Percentiles rank a stretch among this genome's conserved stretches.
Evolutionary conservation across 495 filamentous ascomycete genomes (phyloP).

Genomic region (Aspergillus indologenus): DNA sequence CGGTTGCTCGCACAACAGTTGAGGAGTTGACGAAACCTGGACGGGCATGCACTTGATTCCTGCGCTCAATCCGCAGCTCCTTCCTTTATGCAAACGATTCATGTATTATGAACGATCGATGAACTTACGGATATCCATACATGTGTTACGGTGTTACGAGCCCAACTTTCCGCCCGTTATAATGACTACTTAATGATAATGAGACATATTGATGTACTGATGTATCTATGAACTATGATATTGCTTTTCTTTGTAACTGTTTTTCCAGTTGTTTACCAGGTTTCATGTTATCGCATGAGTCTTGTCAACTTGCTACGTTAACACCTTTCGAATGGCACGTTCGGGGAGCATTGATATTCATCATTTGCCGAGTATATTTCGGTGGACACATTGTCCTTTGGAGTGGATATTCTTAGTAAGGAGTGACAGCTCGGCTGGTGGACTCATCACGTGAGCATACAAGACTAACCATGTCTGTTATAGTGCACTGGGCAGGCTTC

Average conservation of each 20-base stretch:
- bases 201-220: conserved; percentile 13
- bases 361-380: too few species aligned
- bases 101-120: conserved; percentile 5
- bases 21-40: background rate
- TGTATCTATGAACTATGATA: background rate
- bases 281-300: too few species aligned
- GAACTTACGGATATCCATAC: background rate
- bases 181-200: conserved; percentile 18
- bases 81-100: conserved; percentile 1
- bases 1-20: background rate
- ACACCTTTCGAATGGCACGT: background rate
- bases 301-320: background rate
- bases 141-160: background rate
- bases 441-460: background rate
- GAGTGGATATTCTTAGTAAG: too few species aligned
- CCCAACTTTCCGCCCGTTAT: background rate
- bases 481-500: background rate
- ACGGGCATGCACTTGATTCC: background rate
- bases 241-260: background rate
- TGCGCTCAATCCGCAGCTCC: background rate
- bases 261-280: too few species aligned
- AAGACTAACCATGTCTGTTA: background rate
- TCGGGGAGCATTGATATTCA: too few species aligned
- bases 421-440: background rate
- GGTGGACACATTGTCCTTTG: background rate